Conservation (phyloP, 139 green algal species). For the Axilococcus clingmanii region DNA sequence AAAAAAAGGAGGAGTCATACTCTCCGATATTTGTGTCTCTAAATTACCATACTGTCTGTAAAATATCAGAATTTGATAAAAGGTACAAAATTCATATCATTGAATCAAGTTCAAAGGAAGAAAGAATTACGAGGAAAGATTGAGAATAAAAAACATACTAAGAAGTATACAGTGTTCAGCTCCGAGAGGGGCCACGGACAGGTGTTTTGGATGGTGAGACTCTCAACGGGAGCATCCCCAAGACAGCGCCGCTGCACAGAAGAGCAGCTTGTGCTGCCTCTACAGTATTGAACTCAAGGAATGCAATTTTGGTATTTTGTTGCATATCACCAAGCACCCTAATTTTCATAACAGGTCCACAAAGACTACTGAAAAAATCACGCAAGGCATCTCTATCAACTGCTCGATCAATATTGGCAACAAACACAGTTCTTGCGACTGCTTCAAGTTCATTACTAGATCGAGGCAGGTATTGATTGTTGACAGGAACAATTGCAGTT, state of each 20-base stretch:
- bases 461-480: conserved; percentile 59
- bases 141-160: no score
- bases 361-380: conserved; percentile 84
- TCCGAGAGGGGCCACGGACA: conserved; percentile 33
- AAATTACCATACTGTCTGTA: no score
- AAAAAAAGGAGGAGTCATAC: no score
- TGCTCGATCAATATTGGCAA: conserved; percentile 90
- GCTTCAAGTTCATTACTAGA: conserved; percentile 45
- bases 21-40: no score
- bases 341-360: conserved; percentile 70
- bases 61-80: no score
- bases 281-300: conserved; percentile 83
- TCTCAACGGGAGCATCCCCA: conserved; percentile 69
- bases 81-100: no score
- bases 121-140: no score
- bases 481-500: conserved; percentile 92
- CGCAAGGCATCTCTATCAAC: conserved; percentile 58
- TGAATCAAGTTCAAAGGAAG: no score
- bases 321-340: conserved; percentile 80
- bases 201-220: conserved; percentile 83
- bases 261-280: conserved; percentile 75
- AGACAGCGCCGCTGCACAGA: conserved; percentile 80
- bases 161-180: not conserved
- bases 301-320: conserved; percentile 87
- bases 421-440: conserved; percentile 82